These are phyloP conservation scores for Calonectria pseudoturangicola DNA, from an alignment of 2,329 filamentous ascomycete genomes.

Conservation along the genomic window DNA sequence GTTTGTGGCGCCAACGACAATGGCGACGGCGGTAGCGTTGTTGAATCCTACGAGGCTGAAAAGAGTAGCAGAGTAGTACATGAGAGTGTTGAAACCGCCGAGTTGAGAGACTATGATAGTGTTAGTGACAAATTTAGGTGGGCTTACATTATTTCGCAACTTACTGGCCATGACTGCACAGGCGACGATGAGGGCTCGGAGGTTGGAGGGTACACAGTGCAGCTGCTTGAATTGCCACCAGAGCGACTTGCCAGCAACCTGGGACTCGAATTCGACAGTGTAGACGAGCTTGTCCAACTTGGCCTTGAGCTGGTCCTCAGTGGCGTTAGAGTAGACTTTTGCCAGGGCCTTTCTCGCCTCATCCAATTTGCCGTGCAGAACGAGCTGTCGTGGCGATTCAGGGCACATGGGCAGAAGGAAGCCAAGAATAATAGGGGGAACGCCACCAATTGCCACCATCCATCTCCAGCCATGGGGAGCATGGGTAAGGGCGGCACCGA, in stretches of 20 bases:
- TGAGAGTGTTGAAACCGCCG: slow-evolving; percentile 69
- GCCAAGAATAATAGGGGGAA: slow-evolving; percentile 65
- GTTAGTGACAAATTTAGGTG: neutral
- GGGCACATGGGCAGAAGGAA: slow-evolving; percentile 65
- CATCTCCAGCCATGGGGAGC: slow-evolving; percentile 66
- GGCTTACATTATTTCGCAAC: neutral
- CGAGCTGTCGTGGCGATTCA: slow-evolving; percentile 67
- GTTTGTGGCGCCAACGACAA: slow-evolving; percentile 65
- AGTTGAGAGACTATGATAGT: slow-evolving; percentile 63
- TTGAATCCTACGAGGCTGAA: slow-evolving; percentile 69
- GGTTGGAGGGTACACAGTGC: slow-evolving; percentile 63
- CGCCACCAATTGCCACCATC: slow-evolving; percentile 67
- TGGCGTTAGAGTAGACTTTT: slow-evolving; percentile 63
- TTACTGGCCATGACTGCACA: slow-evolving; percentile 67
- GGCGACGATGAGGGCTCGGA: slow-evolving; percentile 65
- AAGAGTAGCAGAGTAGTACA: slow-evolving; percentile 68
- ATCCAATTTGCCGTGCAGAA: slow-evolving; percentile 62
- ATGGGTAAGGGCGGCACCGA: slow-evolving; percentile 62
- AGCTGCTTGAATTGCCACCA: slow-evolving; percentile 66
- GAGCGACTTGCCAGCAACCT: slow-evolving; percentile 59
- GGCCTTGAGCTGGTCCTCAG: slow-evolving; percentile 62
- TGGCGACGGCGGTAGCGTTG: slow-evolving; percentile 66
- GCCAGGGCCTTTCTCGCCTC: slow-evolving; percentile 61
- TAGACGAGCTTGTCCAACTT: slow-evolving; percentile 64
- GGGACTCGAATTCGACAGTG: slow-evolving; percentile 60